Conservation (phyloP, 2,329 filamentous ascomycete genomes). For the Ophiosphaerella narmari region DNA sequence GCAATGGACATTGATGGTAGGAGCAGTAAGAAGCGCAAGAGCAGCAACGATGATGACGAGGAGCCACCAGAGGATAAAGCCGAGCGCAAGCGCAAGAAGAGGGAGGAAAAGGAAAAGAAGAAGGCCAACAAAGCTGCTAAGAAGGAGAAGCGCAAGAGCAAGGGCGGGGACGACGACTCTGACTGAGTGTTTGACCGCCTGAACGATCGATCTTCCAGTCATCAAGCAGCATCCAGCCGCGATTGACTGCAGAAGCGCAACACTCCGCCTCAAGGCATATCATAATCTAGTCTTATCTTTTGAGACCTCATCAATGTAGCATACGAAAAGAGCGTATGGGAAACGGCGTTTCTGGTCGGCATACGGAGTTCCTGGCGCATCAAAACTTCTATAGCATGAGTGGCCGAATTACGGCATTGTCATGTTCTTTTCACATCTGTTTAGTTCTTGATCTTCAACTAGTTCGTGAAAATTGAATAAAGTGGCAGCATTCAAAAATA, state of each 20-base stretch:
- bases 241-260: slow-evolving; percentile 18
- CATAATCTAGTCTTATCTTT: slow-evolving; percentile 27
- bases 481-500: slow-evolving; percentile 13
- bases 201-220: slow-evolving; percentile 19
- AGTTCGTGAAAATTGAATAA: slow-evolving; percentile 20
- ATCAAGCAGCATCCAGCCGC: slow-evolving; percentile 16
- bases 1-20: slow-evolving; percentile 10
- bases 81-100: slow-evolving; percentile 69
- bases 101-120: slow-evolving; percentile 62
- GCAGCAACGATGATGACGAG: slow-evolving; percentile 53
- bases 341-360: slow-evolving; percentile 35
- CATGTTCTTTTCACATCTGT: slow-evolving; percentile 25
- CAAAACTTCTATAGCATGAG: slow-evolving; percentile 31
- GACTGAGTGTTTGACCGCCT: slow-evolving; percentile 28
- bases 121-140: slow-evolving; percentile 25
- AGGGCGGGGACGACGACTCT: slow-evolving; percentile 37
- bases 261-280: slow-evolving; percentile 26
- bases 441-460: slow-evolving; percentile 22
- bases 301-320: slow-evolving; percentile 40
- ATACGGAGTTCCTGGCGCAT: slow-evolving; percentile 41
- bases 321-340: slow-evolving; percentile 42
- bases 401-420: slow-evolving; percentile 28
- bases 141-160: slow-evolving; percentile 41
- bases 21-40: slow-evolving; percentile 54
- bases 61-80: slow-evolving; percentile 54